phyloP scores from a whole-genome alignment of 371 early-diverging fungal species.

The Mortierella sp. region DNA sequence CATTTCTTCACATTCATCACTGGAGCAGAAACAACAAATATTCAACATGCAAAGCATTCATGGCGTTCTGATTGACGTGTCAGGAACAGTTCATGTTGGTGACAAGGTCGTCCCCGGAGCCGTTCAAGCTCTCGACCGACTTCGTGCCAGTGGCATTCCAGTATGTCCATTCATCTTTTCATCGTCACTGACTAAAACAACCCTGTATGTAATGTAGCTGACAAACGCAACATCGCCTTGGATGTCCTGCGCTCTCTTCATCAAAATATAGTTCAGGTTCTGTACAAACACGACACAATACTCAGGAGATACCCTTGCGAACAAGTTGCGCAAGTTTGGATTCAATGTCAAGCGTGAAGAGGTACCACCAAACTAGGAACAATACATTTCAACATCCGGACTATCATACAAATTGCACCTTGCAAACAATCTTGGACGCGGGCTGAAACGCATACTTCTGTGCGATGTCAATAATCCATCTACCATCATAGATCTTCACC shows the following conservation, averaged over 20 bases:
- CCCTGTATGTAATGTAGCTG: too few relatives aligned
- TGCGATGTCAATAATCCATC: neutral
- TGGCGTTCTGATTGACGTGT: slow-evolving; percentile 84
- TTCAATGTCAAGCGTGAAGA: slow-evolving; percentile 77
- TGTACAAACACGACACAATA: slow-evolving; percentile 91
- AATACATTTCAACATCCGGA: neutral
- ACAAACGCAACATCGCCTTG: too few relatives aligned
- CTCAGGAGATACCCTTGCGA: slow-evolving; percentile 67
- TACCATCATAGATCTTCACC: slow-evolving; percentile 74
- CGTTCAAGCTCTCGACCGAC: slow-evolving; percentile 72
- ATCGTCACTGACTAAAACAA: too few relatives aligned
- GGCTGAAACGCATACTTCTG: too few relatives aligned
- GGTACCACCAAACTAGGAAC: slow-evolving; percentile 38
- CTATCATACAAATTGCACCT: neutral
- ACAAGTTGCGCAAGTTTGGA: slow-evolving; percentile 71
- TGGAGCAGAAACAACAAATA: neutral
- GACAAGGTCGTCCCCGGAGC: slow-evolving; percentile 78
- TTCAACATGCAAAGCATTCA: slow-evolving; percentile 45
- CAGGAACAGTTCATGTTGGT: slow-evolving; percentile 88
- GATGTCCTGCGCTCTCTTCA: too few relatives aligned
- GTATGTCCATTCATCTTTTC: slow-evolving; percentile 31
- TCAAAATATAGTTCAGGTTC: slow-evolving; percentile 65
- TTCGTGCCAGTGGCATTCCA: slow-evolving; percentile 73
- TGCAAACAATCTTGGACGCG: neutral
- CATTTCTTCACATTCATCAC: neutral